Evolutionary conservation across 1,284 basidiomycete genomes (phyloP).

Genomic region (Leccinum subatratum): DNA sequence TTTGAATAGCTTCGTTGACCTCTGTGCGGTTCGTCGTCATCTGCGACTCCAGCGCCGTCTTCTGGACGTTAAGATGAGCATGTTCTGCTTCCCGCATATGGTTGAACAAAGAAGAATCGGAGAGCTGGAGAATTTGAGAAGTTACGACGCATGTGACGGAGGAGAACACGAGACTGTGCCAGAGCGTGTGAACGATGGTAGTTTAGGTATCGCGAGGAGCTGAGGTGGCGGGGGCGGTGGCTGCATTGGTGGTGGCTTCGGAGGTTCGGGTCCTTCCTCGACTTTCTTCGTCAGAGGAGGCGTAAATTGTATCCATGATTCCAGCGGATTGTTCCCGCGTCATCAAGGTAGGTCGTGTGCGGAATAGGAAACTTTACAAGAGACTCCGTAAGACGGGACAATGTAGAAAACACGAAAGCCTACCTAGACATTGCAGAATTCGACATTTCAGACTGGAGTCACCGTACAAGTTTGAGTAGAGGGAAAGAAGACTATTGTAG

Average conservation of each 20-base stretch:
- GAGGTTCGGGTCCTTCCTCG: slow-evolving; percentile 46
- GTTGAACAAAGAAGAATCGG: slow-evolving; percentile 19
- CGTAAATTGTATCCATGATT: slow-evolving; percentile 89
- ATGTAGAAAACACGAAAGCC: slow-evolving; percentile 14
- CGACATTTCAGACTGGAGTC: slow-evolving; percentile 56
- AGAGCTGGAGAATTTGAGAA: slow-evolving; percentile 20
- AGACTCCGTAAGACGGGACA: slow-evolving; percentile 2
- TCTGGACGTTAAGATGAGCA: slow-evolving; percentile 18
- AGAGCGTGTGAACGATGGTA: slow-evolving; percentile 21
- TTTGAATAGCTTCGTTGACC: slow-evolving; percentile 27
- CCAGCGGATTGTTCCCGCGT: slow-evolving; percentile 67
- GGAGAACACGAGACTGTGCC: slow-evolving; percentile 28
- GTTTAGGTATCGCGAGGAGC: slow-evolving; percentile 21
- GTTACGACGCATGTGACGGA: slow-evolving; percentile 31
- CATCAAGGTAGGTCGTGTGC: slow-evolving; percentile 88
- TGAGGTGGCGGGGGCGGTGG: slow-evolving; percentile 18
- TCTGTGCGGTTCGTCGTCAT: slow-evolving; percentile 28
- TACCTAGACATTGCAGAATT: slow-evolving; percentile 79
- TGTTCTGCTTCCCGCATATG: slow-evolving; percentile 18
- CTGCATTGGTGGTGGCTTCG: slow-evolving; percentile 17
- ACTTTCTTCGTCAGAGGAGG: slow-evolving; percentile 63
- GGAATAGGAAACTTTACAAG: slow-evolving; percentile 75
- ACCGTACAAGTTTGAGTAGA: slow-evolving; percentile 64
- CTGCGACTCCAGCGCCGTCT: slow-evolving; percentile 22
- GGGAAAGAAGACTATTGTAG: slow-evolving; percentile 64